These are phyloP conservation scores for Nakazawaea pomicola DNA, from an alignment of 805 yeast genomes.

Conservation along the genomic window DNA sequence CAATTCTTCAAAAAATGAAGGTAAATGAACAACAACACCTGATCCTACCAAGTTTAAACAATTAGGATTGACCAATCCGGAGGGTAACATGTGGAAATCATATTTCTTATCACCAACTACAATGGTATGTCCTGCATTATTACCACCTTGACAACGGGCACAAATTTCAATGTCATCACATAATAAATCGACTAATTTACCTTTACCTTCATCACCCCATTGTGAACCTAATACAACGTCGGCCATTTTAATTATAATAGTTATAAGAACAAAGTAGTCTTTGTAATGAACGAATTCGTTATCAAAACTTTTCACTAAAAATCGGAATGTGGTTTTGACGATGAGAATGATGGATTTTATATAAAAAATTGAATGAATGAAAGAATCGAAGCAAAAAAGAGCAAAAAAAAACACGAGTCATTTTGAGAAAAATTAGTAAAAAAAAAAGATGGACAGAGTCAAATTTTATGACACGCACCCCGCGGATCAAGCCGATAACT, in stretches of 20 bases:
- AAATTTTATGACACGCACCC: too few relatives aligned
- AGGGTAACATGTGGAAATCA: slow-evolving; percentile 98
- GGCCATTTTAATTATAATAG: slow-evolving; percentile 41
- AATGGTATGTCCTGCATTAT: slow-evolving; percentile 98
- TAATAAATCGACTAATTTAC: slow-evolving; percentile 90
- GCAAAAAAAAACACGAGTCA: too few relatives aligned
- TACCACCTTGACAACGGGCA: slow-evolving; percentile 98
- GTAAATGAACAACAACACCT: slow-evolving; percentile 95
- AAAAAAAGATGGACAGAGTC: too few relatives aligned
- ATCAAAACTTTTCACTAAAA: too few relatives aligned
- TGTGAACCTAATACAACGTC: slow-evolving; percentile 97
- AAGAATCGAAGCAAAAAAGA: too few relatives aligned
- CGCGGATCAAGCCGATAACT: too few relatives aligned
- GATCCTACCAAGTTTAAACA: slow-evolving; percentile 89
- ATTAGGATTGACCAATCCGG: slow-evolving; percentile 93
- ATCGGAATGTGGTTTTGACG: too few relatives aligned
- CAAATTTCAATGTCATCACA: slow-evolving; percentile 96
- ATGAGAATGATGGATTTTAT: too few relatives aligned
- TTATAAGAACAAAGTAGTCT: slow-evolving; percentile 4
- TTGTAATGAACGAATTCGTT: slow-evolving; percentile 12
- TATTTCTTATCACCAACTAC: slow-evolving; percentile 85
- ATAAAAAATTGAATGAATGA: too few relatives aligned
- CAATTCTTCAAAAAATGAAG: slow-evolving; percentile 87
- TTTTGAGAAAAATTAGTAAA: too few relatives aligned
- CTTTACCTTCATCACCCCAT: slow-evolving; percentile 99